phyloP scores from a whole-genome alignment of 345 rosid genomes.

The Carallia brachiata region DNA sequence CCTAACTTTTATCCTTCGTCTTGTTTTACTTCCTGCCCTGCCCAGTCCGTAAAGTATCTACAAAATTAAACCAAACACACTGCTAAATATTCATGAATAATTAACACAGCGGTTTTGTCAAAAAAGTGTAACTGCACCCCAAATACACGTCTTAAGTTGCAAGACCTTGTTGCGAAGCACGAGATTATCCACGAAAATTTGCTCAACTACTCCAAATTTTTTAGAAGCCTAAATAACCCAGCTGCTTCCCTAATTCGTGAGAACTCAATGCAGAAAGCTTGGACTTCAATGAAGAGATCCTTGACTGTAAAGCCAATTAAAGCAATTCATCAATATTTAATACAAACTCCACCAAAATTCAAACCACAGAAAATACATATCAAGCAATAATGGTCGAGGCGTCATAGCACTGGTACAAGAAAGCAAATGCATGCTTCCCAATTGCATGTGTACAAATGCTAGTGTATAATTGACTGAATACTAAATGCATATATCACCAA shows the following conservation, averaged over 20 bases:
- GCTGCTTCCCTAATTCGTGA: constrained; percentile 90
- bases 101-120: too few relatives aligned
- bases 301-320: constrained; percentile 56
- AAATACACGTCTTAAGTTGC: too few relatives aligned
- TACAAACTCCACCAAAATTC: not conserved
- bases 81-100: too few relatives aligned
- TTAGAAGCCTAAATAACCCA: constrained; percentile 79
- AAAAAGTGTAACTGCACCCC: too few relatives aligned
- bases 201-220: constrained; percentile 49
- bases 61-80: too few relatives aligned
- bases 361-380: not conserved
- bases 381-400: too few relatives aligned
- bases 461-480: not conserved
- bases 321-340: constrained; percentile 1
- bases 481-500: not conserved
- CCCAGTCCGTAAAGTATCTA: too few relatives aligned
- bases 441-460: not conserved
- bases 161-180: too few relatives aligned
- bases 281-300: constrained; percentile 94
- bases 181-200: not conserved
- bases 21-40: too few relatives aligned
- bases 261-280: constrained; percentile 96
- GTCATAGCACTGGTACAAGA: too few relatives aligned
- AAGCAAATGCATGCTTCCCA: not conserved
- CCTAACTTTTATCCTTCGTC: too few relatives aligned